phyloP scores from a whole-genome alignment of 495 filamentous ascomycete species.

The Penicillium herquei region DNA sequence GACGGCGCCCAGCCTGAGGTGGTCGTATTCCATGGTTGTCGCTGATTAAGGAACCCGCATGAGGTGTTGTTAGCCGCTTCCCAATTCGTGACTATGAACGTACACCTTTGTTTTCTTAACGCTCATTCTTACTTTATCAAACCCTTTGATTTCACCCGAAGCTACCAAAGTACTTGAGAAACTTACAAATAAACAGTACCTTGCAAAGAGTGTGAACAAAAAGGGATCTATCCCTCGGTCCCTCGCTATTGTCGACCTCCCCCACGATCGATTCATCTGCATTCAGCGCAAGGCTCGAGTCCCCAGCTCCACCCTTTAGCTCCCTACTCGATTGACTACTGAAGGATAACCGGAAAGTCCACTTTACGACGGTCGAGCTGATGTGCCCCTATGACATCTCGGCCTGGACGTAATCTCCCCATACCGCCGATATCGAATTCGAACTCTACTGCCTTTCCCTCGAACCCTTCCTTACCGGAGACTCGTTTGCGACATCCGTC shows the following conservation, averaged over 20 bases:
- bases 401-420: conserved; percentile 34
- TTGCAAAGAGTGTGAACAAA: background rate
- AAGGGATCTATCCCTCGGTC: background rate
- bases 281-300: conserved; percentile 5
- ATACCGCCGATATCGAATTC: conserved; percentile 29
- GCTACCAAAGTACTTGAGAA: background rate
- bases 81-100: conserved; percentile 30
- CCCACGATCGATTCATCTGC: conserved; percentile 18
- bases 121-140: conserved; percentile 3
- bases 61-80: conserved; percentile 12
- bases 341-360: background rate
- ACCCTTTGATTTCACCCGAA: background rate
- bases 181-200: background rate
- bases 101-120: conserved; percentile 9
- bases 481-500: conserved; percentile 18
- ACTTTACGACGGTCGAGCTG: conserved; percentile 5
- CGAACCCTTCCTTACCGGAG: conserved; percentile 18
- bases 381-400: conserved; percentile 46
- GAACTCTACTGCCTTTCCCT: conserved; percentile 18
- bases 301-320: conserved; percentile 13
- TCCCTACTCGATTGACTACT: background rate
- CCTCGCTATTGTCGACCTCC: conserved; percentile 11
- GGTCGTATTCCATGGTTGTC: background rate
- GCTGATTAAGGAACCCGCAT: background rate
- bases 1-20: background rate